Conservation (phyloP, 2,329 filamentous ascomycete genomes). For the Dothistroma septosporum region DNA sequence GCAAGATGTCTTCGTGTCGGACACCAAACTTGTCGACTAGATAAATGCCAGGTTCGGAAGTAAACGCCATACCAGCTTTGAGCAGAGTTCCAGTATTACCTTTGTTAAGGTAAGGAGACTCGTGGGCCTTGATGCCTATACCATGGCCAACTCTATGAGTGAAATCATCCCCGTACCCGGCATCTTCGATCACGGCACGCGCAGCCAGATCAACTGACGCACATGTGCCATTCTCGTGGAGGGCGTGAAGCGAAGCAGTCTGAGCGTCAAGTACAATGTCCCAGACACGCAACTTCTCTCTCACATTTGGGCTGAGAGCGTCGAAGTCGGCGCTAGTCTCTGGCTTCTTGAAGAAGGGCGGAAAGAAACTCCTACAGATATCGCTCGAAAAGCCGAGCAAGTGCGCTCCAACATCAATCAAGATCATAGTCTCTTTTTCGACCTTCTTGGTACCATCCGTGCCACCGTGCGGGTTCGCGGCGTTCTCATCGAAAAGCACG, state of each 20-base stretch:
- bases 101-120: slow-evolving; percentile 62
- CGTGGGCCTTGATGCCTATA: slow-evolving; percentile 64
- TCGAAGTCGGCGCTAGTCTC: slow-evolving; percentile 33
- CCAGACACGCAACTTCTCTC: slow-evolving; percentile 57
- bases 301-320: slow-evolving; percentile 18
- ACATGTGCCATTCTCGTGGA: slow-evolving; percentile 52
- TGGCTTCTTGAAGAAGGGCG: slow-evolving; percentile 32
- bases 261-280: slow-evolving; percentile 60
- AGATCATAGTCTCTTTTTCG: slow-evolving; percentile 53
- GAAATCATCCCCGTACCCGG: slow-evolving; percentile 57
- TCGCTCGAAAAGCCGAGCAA: slow-evolving; percentile 61
- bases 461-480: slow-evolving; percentile 53
- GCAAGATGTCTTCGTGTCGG: slow-evolving; percentile 59
- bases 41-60: slow-evolving; percentile 61
- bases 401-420: slow-evolving; percentile 61
- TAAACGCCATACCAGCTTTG: slow-evolving; percentile 59
- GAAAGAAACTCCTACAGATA: slow-evolving; percentile 58
- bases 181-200: slow-evolving; percentile 53
- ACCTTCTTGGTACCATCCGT: slow-evolving; percentile 49
- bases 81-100: slow-evolving; percentile 51
- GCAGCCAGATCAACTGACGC: slow-evolving; percentile 60
- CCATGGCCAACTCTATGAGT: slow-evolving; percentile 62
- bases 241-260: slow-evolving; percentile 49
- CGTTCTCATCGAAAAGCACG: slow-evolving; percentile 58
- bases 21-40: slow-evolving; percentile 58